Percentiles rank a stretch among this genome's conserved stretches.
Conservation (phyloP, 345 rosid species). For the Citrus maxima region DNA sequence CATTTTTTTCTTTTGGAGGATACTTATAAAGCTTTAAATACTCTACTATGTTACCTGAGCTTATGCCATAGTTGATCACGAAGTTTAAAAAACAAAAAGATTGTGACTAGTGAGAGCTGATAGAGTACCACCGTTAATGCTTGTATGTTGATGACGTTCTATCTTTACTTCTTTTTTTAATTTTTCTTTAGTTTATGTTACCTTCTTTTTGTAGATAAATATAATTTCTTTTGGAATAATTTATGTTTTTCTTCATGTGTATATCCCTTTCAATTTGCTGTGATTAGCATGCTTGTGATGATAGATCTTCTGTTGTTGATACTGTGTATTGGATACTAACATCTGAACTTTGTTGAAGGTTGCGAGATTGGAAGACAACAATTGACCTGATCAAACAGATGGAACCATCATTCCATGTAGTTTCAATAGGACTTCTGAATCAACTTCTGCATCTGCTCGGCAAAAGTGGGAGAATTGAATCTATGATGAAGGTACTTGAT, state of each 20-base stretch:
- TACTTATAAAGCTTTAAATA: not conserved
- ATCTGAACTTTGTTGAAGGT: conserved; percentile 37
- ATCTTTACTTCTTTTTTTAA: not conserved
- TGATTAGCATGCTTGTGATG: not conserved
- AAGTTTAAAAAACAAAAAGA: not conserved
- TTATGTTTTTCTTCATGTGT: not conserved
- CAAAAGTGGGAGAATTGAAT: conserved; percentile 77
- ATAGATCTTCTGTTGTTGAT: conserved; percentile 15
- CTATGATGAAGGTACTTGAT: conserved; percentile 68
- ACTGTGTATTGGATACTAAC: conserved; percentile 6
- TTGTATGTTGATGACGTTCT: not conserved
- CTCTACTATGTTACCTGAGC: not conserved
- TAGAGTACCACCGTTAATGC: not conserved
- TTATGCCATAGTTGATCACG: not conserved
- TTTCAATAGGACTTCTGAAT: conserved; percentile 67
- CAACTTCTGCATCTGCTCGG: conserved; percentile 79
- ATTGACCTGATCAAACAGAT: conserved; percentile 50
- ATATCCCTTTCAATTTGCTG: not conserved
- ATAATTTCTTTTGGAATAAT: not conserved
- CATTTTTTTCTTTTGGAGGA: not conserved
- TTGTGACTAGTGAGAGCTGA: not conserved
- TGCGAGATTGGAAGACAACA: conserved; percentile 76
- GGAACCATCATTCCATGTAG: conserved; percentile 58
- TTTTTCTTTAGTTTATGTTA: not conserved
- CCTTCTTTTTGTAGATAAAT: not conserved